Base-by-base conservation (phyloP, 495 filamentous ascomycete species). In the Chlorociboria aeruginascens region DNA sequence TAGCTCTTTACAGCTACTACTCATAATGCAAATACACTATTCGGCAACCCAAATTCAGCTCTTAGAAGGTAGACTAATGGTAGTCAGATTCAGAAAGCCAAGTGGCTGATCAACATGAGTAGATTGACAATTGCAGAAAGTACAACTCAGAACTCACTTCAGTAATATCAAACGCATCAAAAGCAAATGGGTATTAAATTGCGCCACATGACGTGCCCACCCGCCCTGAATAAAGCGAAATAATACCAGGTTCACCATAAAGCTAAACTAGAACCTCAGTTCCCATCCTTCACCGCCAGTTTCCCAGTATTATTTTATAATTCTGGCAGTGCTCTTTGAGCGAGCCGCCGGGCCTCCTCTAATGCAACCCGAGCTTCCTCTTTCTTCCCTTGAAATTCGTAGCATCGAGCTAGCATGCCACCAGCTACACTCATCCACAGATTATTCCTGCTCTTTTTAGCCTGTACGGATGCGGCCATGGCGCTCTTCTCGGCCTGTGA, bases 401-500 rank as follows among this genome's bases (percentile, higher is more conserved):
- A 72, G 1, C 79, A 85, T 53, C 83, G 77, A 0, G 78, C 80
- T 14, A 92, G 70, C 77, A 92, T 83, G 6, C 83, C 83, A 51
- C 84, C 81, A 0, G 83, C 85, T 17, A 92, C 86, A 56, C 81
- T 88, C 59, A 73, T 81, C 92, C 92, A 99, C 16, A 99, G 62
- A 2, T 71, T 67, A 62, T 89, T 87, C 25, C 80, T 77, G 41
- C 79, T 79, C 59, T 79, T 83, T 58, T 76, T 78, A 4, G 89
- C 86, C 69, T 90, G 79, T 11, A 73, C 76, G 45, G 78, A 69
- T 29, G 77, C 85, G 0, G 89, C 88, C 37, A 76, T 72, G 0
- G 85, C 85, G 51, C 83, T 85, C 68, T 95, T 96, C 53, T 93
- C 79, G 2, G 90, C 85, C 65, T 97, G 90, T 48, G 88, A 87